Evolutionary conservation across 352 stramenopile genomes (phyloP), one percentile per base, ranked within the genome.

Genomic region (Globisporangium iwayamae): DNA sequence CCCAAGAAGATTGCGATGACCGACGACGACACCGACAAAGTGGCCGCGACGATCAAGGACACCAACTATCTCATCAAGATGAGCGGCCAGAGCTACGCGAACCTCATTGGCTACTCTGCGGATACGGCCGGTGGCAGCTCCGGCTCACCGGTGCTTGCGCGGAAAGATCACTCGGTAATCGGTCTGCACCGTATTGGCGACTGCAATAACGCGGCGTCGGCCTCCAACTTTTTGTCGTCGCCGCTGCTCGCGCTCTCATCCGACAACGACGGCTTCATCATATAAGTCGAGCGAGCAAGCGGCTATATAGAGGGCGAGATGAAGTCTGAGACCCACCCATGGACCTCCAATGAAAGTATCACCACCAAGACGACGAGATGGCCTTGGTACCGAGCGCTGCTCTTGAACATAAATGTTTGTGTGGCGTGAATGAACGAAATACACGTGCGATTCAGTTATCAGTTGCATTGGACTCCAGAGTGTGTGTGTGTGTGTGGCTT

Each of bases 1-100:
- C 72, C 79, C 6, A 89, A 87, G 65, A 77, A 78, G 39, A 87
- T 90, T 48, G 78, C 79, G 30, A 85, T 74, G 67, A 73, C 67
- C 56, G 72, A 81, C 62, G 74, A 79, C 43, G 76, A 89, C 53
- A 68, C 41, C 22, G 63, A 70, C 47, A 71, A 66, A 30, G 50
- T 53, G 20, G 60, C 79, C 28, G 75, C 68, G 30, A 73, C 70
- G 14, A 67, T 79, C 60, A 78, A 74, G 60, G 55, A 73, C 11
- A 65, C 63, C 39, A 73, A 81, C 63, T 68, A 70, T 20, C 67
- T 65, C 0, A 62, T 84, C 4, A 61, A 71, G 18, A 69, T 89
- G 25, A 66, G 60, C 51, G 63, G 56, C 48, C 64, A 60, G 14
- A 62, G 30, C 13, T 73, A 73, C 60, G 62, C 56, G 18, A 67